These are phyloP conservation scores for Cicer pinnatifidum DNA, from an alignment of 306 rosid genomes.

Conservation along the genomic window DNA sequence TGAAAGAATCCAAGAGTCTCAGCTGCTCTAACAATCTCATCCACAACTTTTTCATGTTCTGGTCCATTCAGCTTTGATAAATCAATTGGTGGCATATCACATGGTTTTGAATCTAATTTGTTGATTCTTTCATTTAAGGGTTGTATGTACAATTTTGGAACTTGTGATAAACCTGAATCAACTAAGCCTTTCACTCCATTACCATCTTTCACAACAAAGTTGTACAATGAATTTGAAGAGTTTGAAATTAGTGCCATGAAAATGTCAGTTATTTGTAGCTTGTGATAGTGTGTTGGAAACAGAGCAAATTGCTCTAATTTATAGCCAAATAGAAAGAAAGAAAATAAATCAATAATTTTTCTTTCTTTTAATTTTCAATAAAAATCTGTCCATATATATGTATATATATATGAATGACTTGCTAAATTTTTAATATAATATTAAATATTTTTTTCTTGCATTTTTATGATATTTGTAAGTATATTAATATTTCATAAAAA, in stretches of 20 bases:
- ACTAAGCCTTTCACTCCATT: slow-evolving; percentile 68
- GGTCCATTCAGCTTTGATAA: slow-evolving; percentile 58
- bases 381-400: too few relatives aligned
- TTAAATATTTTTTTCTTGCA: too few relatives aligned
- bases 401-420: too few relatives aligned
- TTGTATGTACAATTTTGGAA: slow-evolving; percentile 65
- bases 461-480: too few relatives aligned
- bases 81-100: slow-evolving; percentile 52
- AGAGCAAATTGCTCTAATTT: not conserved
- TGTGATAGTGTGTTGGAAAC: not conserved
- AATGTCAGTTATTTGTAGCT: not conserved
- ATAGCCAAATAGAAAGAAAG: too few relatives aligned
- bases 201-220: slow-evolving; percentile 64
- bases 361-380: too few relatives aligned
- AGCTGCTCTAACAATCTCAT: slow-evolving; percentile 54
- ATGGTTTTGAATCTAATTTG: slow-evolving; percentile 36
- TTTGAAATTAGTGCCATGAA: slow-evolving; percentile 50
- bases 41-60: slow-evolving; percentile 52
- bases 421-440: too few relatives aligned
- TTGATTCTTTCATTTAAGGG: slow-evolving; percentile 56
- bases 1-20: slow-evolving; percentile 69
- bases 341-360: too few relatives aligned
- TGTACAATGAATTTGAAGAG: slow-evolving; percentile 50
- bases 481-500: too few relatives aligned
- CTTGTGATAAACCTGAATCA: slow-evolving; percentile 57